Conservation (phyloP, 2,329 filamentous ascomycete genomes). For the Lecanicillium sp. region DNA sequence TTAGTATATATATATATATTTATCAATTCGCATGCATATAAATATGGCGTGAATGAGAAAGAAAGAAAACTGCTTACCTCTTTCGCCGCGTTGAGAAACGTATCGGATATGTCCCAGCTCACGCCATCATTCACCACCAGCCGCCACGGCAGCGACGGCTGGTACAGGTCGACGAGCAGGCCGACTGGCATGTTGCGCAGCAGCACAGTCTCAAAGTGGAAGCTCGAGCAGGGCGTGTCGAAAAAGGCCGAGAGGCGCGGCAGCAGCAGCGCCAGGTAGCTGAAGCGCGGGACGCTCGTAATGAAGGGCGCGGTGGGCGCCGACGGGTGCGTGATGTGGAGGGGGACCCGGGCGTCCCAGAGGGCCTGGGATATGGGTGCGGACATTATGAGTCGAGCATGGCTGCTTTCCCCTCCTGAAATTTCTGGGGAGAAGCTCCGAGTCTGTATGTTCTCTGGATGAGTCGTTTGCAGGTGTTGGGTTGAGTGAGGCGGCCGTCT, state of each 20-base stretch:
- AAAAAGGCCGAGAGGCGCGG: constrained; percentile 51
- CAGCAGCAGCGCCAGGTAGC: constrained; percentile 52
- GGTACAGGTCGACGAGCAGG: constrained; percentile 52
- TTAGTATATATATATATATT: neutral
- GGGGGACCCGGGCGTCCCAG: constrained; percentile 49
- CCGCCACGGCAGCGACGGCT: constrained; percentile 48
- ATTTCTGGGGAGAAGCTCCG: too few species aligned
- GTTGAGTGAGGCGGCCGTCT: neutral
- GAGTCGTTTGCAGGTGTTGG: neutral
- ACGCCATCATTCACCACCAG: constrained; percentile 48
- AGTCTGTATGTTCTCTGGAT: too few species aligned
- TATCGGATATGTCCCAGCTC: constrained; percentile 55
- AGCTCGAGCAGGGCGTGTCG: constrained; percentile 49
- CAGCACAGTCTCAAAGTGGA: constrained; percentile 50
- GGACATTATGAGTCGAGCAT: constrained; percentile 17
- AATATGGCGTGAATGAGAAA: neutral
- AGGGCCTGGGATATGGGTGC: constrained; percentile 39
- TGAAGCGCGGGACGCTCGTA: constrained; percentile 50
- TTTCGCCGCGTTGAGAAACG: constrained; percentile 59
- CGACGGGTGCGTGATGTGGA: constrained; percentile 47
- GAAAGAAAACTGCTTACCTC: constrained; percentile 37
- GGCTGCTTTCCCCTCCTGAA: too few species aligned
- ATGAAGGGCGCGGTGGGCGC: constrained; percentile 45
- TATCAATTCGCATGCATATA: neutral
- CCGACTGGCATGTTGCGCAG: constrained; percentile 49